Evolutionary conservation across 176 grass and related monocot species (phyloP).

Genomic region (Cymbopogon citratus): DNA sequence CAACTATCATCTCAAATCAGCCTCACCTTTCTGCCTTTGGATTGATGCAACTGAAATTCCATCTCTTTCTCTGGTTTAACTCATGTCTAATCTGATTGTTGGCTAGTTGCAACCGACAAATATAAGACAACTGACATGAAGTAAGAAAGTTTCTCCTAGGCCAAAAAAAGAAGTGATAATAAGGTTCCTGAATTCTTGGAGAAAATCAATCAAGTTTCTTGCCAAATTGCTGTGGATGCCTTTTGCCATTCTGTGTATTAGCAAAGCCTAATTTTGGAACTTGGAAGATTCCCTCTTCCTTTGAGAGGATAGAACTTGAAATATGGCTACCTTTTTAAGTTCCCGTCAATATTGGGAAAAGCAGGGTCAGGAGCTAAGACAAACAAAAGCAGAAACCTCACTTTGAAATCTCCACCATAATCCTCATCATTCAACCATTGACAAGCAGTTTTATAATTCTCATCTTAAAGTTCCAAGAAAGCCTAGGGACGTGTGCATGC

Average conservation of each 20-base stretch:
- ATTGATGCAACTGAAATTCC: neutral
- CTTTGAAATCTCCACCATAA: slow-evolving; percentile 25
- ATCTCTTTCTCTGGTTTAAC: neutral
- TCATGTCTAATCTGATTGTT: neutral
- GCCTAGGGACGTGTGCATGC: slow-evolving; percentile 41
- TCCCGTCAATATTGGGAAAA: neutral
- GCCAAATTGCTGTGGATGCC: neutral
- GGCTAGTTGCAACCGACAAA: neutral
- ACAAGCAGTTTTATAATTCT: slow-evolving; percentile 26
- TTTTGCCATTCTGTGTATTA: neutral
- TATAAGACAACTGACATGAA: neutral
- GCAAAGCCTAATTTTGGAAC: neutral
- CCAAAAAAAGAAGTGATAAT: neutral
- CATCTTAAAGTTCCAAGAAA: slow-evolving; percentile 42
- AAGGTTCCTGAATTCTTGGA: neutral
- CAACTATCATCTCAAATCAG: slow-evolving; percentile 22
- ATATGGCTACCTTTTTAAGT: slow-evolving; percentile 13
- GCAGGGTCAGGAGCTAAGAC: slow-evolving; percentile 15
- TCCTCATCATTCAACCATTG: slow-evolving; percentile 20
- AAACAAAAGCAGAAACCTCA: slow-evolving; percentile 20
- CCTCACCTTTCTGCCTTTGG: slow-evolving; percentile 20
- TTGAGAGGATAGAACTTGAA: slow-evolving; percentile 25
- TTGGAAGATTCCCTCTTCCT: neutral
- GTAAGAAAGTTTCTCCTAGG: neutral
- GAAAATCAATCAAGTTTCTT: neutral